Percentiles rank a stretch among this genome's conserved stretches.
Evolutionary conservation across 306 rosid species (phyloP).

Genomic region (Quercus berberidifolia): DNA sequence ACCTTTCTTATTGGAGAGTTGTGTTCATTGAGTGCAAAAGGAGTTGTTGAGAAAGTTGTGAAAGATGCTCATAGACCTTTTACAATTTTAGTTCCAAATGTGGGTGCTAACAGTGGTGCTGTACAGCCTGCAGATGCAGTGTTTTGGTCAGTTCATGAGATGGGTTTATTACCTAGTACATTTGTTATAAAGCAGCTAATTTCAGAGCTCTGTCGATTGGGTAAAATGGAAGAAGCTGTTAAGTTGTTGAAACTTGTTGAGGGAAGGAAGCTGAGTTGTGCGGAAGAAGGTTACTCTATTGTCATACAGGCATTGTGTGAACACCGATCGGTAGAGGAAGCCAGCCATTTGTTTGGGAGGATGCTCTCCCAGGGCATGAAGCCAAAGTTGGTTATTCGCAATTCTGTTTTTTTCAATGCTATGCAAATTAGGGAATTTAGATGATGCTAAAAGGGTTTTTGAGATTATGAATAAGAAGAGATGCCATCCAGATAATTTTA

Average conservation of each 20-base stretch:
- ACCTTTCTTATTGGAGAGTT: conserved; percentile 59
- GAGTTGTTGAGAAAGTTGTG: conserved; percentile 52
- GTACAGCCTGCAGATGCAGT: conserved; percentile 52
- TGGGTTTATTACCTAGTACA: conserved; percentile 58
- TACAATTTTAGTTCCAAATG: conserved; percentile 54
- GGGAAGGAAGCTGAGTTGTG: conserved; percentile 46
- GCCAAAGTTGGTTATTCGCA: conserved; percentile 57
- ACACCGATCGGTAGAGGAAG: conserved; percentile 36
- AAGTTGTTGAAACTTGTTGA: conserved; percentile 44
- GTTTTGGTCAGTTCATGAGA: conserved; percentile 44
- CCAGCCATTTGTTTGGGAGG: background rate
- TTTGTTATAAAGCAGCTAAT: conserved; percentile 53
- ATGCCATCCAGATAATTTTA: conserved; percentile 51
- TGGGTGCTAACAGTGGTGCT: conserved; percentile 41
- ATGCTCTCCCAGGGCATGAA: conserved; percentile 41
- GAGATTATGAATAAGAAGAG: conserved; percentile 59
- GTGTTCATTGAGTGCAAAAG: conserved; percentile 55
- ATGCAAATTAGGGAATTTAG: conserved; percentile 58
- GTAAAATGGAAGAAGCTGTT: conserved; percentile 50
- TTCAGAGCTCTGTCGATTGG: conserved; percentile 54
- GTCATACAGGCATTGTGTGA: conserved; percentile 53
- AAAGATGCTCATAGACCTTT: conserved; percentile 38
- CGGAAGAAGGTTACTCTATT: conserved; percentile 42
- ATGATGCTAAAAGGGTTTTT: conserved; percentile 45
- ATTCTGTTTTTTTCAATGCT: conserved; percentile 53